Evolutionary conservation across 2,329 filamentous ascomycete genomes (phyloP).

Genomic region (Ceratocystis variospora): DNA sequence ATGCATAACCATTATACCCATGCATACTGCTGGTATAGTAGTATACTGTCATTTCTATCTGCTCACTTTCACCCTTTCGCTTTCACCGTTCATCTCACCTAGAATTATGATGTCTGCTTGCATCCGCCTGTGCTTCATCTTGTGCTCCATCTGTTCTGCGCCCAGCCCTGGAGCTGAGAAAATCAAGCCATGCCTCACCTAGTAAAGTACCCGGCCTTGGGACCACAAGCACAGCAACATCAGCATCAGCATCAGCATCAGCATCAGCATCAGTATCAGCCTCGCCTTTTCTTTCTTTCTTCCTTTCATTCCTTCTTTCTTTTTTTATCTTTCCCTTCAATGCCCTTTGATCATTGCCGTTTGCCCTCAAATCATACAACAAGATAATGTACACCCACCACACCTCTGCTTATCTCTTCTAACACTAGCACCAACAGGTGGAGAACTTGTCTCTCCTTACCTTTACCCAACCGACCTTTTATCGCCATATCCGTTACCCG

Average conservation of each 20-base stretch:
- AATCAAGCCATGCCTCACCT: neutral
- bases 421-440: neutral
- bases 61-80: neutral
- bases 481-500: neutral
- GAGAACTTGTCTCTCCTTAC: constrained; percentile 1
- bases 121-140: no score
- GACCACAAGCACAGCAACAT: neutral
- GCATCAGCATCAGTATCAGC: no score
- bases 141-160: neutral
- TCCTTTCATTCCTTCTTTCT: neutral
- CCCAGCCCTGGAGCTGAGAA: neutral
- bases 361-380: no score
- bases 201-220: neutral
- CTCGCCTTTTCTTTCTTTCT: neutral
- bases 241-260: neutral
- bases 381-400: neutral
- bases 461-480: neutral
- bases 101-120: no score
- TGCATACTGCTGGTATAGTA: no score
- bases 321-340: no score
- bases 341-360: no score
- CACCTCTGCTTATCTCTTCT: neutral
- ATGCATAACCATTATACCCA: no score
- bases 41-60: no score
- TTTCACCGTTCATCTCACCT: no score